Conservation (phyloP, 148 eudicot genomes). For the Pharnaceum exiguum region DNA sequence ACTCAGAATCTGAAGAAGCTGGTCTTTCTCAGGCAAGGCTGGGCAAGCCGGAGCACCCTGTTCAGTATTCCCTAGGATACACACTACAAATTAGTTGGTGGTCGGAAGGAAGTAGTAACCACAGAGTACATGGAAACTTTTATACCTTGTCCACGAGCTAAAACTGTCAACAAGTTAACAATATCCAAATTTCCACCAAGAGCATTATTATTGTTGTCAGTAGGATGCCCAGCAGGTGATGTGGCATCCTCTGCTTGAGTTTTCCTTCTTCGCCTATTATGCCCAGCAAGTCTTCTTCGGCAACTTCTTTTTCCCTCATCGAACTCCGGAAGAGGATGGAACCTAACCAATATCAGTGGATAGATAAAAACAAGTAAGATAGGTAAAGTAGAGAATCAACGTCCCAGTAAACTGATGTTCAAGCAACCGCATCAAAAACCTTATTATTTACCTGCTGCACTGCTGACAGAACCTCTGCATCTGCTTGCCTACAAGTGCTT, state of each 20-base stretch:
- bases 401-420: no score
- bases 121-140: not conserved
- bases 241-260: conserved; percentile 74
- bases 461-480: conserved; percentile 94
- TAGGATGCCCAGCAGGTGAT: conserved; percentile 12
- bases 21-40: conserved; percentile 47
- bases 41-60: conserved; percentile 31
- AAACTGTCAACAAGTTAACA: conserved; percentile 27
- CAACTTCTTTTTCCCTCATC: conserved; percentile 98
- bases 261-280: conserved; percentile 87
- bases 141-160: conserved; percentile 30
- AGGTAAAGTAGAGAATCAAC: not conserved
- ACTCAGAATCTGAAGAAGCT: conserved; percentile 60
- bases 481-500: conserved; percentile 66
- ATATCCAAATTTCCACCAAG: conserved; percentile 26
- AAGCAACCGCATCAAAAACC: not conserved
- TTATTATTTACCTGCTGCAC: conserved; percentile 61
- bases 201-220: conserved; percentile 10
- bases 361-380: not conserved
- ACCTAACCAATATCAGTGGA: conserved; percentile 45
- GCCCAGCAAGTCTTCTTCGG: conserved; percentile 91
- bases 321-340: conserved; percentile 83
- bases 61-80: conserved; percentile 43
- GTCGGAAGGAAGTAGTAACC: not conserved
- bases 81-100: not conserved